phyloP scores from a whole-genome alignment of 1,139 yeast genomes.

The Geotrichum macrosporum region DNA sequence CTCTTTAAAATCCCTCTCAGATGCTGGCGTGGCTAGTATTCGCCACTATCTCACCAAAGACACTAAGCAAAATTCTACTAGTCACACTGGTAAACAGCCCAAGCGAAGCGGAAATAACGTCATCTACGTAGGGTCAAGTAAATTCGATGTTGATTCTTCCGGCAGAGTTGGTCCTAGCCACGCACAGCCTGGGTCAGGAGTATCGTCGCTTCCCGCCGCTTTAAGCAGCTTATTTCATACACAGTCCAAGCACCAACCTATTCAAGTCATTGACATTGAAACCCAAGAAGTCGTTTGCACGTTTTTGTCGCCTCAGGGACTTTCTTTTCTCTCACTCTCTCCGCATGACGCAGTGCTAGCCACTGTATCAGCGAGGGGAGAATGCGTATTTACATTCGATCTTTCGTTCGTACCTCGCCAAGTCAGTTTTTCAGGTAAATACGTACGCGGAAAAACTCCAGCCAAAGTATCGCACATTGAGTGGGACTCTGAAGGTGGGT shows the following conservation, averaged over 20 bases:
- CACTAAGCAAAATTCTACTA: background rate
- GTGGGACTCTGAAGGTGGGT: constrained; percentile 50
- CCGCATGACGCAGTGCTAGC: constrained; percentile 60
- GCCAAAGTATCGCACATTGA: constrained; percentile 51
- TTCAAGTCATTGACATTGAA: constrained; percentile 46
- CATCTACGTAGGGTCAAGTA: constrained; percentile 15
- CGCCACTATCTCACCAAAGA: constrained; percentile 28
- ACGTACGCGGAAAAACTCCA: constrained; percentile 60
- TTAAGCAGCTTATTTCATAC: constrained; percentile 24
- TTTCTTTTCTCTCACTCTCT: constrained; percentile 56
- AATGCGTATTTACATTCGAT: constrained; percentile 62
- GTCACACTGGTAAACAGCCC: constrained; percentile 10
- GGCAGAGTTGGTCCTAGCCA: constrained; percentile 6
- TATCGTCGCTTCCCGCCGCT: constrained; percentile 15
- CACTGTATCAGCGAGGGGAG: constrained; percentile 58
- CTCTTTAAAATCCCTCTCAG: constrained; percentile 32
- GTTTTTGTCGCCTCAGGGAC: constrained; percentile 59
- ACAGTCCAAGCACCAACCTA: constrained; percentile 18
- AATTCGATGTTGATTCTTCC: constrained; percentile 13
- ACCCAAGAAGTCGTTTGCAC: constrained; percentile 46
- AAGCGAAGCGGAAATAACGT: constrained; percentile 14
- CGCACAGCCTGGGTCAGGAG: background rate
- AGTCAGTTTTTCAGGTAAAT: constrained; percentile 55
- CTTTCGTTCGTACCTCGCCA: constrained; percentile 50
- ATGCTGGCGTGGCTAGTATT: constrained; percentile 33